Evolutionary conservation across 352 stramenopile species (phyloP).

Genomic region (Pythium phragmitis): DNA sequence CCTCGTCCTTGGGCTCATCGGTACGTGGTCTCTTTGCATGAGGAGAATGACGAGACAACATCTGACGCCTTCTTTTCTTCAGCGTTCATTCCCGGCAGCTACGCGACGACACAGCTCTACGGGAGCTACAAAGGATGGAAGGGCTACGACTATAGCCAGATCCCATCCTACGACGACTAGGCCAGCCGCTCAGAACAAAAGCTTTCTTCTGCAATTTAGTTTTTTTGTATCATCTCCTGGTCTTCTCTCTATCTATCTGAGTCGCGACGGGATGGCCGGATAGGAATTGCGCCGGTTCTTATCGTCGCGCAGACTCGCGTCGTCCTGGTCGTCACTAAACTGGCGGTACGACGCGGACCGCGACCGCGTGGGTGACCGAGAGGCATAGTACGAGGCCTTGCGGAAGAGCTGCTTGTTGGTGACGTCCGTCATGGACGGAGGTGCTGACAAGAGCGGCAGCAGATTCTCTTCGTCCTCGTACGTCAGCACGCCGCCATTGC

Average conservation of each 20-base stretch:
- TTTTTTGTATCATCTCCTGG: background rate
- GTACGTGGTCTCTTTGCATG: slow-evolving; percentile 23
- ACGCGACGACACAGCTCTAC: slow-evolving; percentile 77
- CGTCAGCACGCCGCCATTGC: slow-evolving; percentile 32
- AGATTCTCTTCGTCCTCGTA: slow-evolving; percentile 58
- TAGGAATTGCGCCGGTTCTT: slow-evolving; percentile 41
- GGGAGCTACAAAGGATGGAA: slow-evolving; percentile 83
- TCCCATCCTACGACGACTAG: slow-evolving; percentile 85
- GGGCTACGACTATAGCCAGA: slow-evolving; percentile 82
- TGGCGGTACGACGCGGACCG: slow-evolving; percentile 23
- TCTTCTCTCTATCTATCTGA: background rate
- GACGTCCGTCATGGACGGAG: slow-evolving; percentile 37
- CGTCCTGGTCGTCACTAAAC: slow-evolving; percentile 16
- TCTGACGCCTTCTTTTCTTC: background rate
- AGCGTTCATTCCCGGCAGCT: slow-evolving; percentile 86
- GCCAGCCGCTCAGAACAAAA: background rate
- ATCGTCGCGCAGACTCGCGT: slow-evolving; percentile 7
- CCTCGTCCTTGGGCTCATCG: slow-evolving; percentile 76
- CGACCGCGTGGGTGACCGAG: background rate
- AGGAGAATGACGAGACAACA: too few relatives aligned
- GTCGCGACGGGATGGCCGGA: slow-evolving; percentile 21
- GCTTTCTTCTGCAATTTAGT: too few relatives aligned
- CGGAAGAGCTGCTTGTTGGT: slow-evolving; percentile 53
- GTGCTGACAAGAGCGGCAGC: slow-evolving; percentile 47
- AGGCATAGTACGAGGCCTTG: slow-evolving; percentile 51